Evolutionary conservation across 2,329 filamentous ascomycete genomes (phyloP).

Genomic region (Pseudopyricularia javanii): DNA sequence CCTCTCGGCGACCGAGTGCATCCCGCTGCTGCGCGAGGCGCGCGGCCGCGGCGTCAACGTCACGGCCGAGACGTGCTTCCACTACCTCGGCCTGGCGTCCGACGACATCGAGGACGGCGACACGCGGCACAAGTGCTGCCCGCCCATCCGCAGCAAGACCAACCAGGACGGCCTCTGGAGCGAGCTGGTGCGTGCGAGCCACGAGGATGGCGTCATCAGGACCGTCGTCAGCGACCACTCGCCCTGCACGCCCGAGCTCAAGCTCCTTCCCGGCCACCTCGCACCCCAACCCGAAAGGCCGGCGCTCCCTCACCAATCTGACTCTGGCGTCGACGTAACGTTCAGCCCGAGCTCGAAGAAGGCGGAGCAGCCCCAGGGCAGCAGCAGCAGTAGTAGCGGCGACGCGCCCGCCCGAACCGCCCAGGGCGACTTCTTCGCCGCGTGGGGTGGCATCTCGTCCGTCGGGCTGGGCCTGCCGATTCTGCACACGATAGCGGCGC

Average conservation of each 20-base stretch:
- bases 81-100: constrained; percentile 76
- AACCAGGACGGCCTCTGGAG: constrained; percentile 85
- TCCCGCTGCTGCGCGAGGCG: constrained; percentile 67
- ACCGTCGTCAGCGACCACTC: constrained; percentile 94
- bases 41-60: constrained; percentile 68
- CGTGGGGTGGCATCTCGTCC: constrained; percentile 92
- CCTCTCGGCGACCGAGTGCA: constrained; percentile 77
- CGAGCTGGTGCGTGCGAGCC: constrained; percentile 48
- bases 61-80: constrained; percentile 91
- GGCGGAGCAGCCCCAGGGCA: constrained; percentile 12
- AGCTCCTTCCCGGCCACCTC: constrained; percentile 66
- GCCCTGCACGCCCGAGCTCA: constrained; percentile 89
- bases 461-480: constrained; percentile 90
- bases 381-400: neutral
- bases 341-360: constrained; percentile 9
- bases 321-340: constrained; percentile 41
- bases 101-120: constrained; percentile 77
- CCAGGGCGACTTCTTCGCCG: constrained; percentile 79
- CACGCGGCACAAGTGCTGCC: constrained; percentile 90
- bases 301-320: constrained; percentile 24
- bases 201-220: constrained; percentile 63
- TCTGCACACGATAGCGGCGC: constrained; percentile 62
- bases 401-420: constrained; percentile 8
- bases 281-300: constrained; percentile 19
- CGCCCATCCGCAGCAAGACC: constrained; percentile 67